A percentile compares a stretch with the other conserved stretches of the same genome.
Evolutionary conservation across 2,329 filamentous ascomycete species (phyloP).

Genomic region (Alternaria atra): DNA sequence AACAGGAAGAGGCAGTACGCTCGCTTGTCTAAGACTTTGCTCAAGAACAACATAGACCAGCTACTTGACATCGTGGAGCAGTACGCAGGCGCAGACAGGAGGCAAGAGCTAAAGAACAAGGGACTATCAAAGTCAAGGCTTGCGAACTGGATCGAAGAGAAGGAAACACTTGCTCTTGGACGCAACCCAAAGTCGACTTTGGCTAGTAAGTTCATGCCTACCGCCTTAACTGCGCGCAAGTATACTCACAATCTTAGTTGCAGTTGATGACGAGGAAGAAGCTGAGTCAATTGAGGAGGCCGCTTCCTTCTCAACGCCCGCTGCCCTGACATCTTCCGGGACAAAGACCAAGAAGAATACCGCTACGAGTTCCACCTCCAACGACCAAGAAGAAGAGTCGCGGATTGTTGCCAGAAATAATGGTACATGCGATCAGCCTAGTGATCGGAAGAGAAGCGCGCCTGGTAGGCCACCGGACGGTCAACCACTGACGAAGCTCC

Average conservation of each 20-base stretch:
- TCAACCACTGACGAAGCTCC: slow-evolving; percentile 4
- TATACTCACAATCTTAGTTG: neutral
- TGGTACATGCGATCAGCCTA: neutral
- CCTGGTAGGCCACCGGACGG: neutral
- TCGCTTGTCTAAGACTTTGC: slow-evolving; percentile 14
- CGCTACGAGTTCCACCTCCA: neutral
- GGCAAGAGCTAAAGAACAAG: slow-evolving; percentile 14
- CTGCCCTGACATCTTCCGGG: neutral
- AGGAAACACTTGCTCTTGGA: slow-evolving; percentile 30
- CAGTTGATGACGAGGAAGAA: neutral
- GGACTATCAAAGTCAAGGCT: slow-evolving; percentile 17
- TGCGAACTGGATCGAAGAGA: slow-evolving; percentile 30
- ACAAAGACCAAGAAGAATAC: neutral
- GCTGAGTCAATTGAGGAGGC: neutral
- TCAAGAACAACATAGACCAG: slow-evolving; percentile 9
- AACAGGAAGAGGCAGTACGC: slow-evolving; percentile 19
- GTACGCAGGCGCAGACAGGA: slow-evolving; percentile 21
- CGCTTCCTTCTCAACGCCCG: neutral
- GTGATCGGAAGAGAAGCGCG: neutral
- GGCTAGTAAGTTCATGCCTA: neutral
- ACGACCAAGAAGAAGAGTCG: neutral
- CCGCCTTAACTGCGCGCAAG: neutral
- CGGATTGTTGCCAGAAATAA: neutral
- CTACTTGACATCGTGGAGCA: slow-evolving; percentile 24
- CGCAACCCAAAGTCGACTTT: slow-evolving; percentile 19